These are phyloP conservation scores for Calonectria naviculata DNA, from an alignment of 2,329 filamentous ascomycete genomes.

Conservation along the genomic window DNA sequence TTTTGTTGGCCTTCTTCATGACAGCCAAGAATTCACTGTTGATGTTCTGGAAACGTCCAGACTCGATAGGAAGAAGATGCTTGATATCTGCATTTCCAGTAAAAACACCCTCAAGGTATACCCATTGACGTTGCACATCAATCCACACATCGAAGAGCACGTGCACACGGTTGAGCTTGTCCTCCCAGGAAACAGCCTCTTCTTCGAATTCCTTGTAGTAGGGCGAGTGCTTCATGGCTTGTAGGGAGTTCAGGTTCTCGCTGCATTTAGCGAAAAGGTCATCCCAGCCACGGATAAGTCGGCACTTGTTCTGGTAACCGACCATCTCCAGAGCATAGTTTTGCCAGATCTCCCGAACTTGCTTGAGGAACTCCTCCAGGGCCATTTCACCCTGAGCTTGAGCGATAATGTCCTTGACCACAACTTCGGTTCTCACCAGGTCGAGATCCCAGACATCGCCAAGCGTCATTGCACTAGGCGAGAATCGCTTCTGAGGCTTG, in stretches of 20 bases:
- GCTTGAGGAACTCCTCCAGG: slow-evolving; percentile 95
- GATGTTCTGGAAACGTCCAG: slow-evolving; percentile 97
- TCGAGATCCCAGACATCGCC: slow-evolving; percentile 99
- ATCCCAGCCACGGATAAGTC: slow-evolving; percentile 97
- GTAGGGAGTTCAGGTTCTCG: slow-evolving; percentile 95
- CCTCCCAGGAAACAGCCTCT: slow-evolving; percentile 96
- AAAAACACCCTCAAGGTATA: slow-evolving; percentile 98
- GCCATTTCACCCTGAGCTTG: slow-evolving; percentile 99
- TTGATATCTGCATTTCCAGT: slow-evolving; percentile 99
- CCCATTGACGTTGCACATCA: slow-evolving; percentile 99
- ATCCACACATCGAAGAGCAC: slow-evolving; percentile 99
- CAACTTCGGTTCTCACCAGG: slow-evolving; percentile 83
- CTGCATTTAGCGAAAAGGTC: slow-evolving; percentile 98
- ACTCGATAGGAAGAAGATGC: slow-evolving; percentile 95
- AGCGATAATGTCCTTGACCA: slow-evolving; percentile 92
- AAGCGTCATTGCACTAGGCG: slow-evolving; percentile 93
- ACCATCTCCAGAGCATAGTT: slow-evolving; percentile 95
- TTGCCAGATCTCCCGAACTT: slow-evolving; percentile 96
- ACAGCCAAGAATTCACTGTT: slow-evolving; percentile 99
- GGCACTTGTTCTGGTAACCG: slow-evolving; percentile 97
- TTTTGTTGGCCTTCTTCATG: slow-evolving; percentile 99
- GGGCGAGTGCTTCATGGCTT: slow-evolving; percentile 98
- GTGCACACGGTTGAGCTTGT: slow-evolving; percentile 96
- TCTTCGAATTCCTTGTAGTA: slow-evolving; percentile 99
- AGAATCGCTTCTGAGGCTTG: slow-evolving; percentile 93